A percentile compares a stretch with the other conserved stretches of the same genome.
Evolutionary conservation across 2,329 filamentous ascomycete genomes (phyloP).

Genomic region (Leptodontidium sp.): DNA sequence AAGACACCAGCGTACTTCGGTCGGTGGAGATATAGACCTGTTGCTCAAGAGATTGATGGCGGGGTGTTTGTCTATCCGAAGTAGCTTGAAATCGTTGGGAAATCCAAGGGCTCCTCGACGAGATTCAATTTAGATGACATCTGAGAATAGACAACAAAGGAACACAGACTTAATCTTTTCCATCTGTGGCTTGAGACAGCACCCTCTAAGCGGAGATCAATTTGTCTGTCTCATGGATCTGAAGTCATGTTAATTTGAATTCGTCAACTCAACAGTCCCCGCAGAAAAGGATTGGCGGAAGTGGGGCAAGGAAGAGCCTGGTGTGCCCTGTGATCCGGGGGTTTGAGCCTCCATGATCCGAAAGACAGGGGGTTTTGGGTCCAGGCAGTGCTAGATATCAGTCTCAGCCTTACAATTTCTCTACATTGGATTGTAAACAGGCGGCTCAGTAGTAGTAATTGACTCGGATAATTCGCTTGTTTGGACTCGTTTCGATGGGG

Average conservation of each 20-base stretch:
- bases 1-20: background rate
- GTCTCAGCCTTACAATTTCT: background rate
- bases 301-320: background rate
- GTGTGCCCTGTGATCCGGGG: constrained; percentile 10
- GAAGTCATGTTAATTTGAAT: background rate
- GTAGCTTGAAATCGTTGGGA: background rate
- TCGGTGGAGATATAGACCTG: background rate
- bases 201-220: background rate
- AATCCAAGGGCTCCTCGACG: no score
- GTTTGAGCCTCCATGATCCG: background rate
- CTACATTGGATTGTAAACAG: no score
- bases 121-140: no score
- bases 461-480: no score
- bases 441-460: no score
- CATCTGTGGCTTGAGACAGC: no score
- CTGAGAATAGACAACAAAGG: no score
- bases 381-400: background rate
- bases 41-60: background rate
- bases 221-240: background rate
- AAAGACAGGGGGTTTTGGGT: background rate
- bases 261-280: background rate
- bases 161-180: no score
- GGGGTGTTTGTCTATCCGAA: background rate
- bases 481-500: no score
- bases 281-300: background rate